Evolutionary conservation across 2,329 filamentous ascomycete genomes (phyloP), one percentile per base, ranked within the genome.

Genomic region (Penicillium sp.): DNA sequence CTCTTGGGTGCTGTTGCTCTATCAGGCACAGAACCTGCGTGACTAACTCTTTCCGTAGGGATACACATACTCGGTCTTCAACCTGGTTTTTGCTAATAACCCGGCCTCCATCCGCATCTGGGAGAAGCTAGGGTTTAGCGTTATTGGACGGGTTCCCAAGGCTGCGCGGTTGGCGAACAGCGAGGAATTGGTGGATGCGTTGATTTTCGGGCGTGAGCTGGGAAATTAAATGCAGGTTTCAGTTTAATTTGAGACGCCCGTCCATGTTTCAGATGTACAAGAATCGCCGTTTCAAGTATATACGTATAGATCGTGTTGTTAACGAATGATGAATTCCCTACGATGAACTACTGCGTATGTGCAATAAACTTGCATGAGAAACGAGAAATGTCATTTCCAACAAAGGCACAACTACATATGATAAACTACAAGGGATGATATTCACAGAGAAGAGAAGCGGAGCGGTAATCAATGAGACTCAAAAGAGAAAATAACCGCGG

Each of bases 11-110:
- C 15, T n/a, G 15, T 21, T 37, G 13, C 7, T 31, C n/a, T 12
- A 12, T 15, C 10, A 21, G 44, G 59, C 2, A 21, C 6, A 15
- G 4, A 13, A n/a, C 8, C 25, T 2, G 21, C 8, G n/a, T 52
- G 10, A 38, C 50, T 55, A 55, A 54, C 41, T 32, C 21, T 42
- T 9, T 9, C 37, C 1, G 6, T 47, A 74, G 72, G 72, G 72
- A 40, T 75, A 75, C 60, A 73, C 66, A 61, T 75, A 74, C 60
- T 74, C 72, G 13, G 72, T 75, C 13, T 75, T 75, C 58, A 75
- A 75, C 54, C 62, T 75, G 18, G 72, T 75, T 5, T 75, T 74
- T 48, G 72, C 67, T 18, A 75, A 74, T 37, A 75, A 75, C 50
- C 63, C 68, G 8, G 72, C 71, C 10, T 74, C 72, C 0, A 65